Conservation (phyloP, 1,139 yeast species). For the Hansenula sp. region DNA sequence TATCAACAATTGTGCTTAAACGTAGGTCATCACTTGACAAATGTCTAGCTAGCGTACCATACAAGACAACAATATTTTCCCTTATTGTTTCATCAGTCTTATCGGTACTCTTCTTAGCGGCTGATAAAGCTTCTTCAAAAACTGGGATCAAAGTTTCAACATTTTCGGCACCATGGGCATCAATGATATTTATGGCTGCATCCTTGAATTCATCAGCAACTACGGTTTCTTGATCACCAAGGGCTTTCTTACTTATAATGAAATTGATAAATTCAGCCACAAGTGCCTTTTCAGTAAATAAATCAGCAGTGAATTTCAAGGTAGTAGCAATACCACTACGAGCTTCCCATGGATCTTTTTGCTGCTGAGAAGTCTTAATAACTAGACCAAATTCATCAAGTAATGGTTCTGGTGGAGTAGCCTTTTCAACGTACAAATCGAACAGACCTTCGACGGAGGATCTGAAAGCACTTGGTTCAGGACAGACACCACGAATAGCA, state of each 20-base stretch:
- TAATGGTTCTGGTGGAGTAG: constrained; percentile 74
- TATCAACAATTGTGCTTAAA: constrained; percentile 59
- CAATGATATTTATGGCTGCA: constrained; percentile 77
- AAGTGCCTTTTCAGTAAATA: constrained; percentile 32
- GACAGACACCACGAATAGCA: constrained; percentile 35
- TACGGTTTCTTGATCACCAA: constrained; percentile 68
- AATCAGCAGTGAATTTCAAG: constrained; percentile 53
- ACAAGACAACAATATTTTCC: constrained; percentile 79
- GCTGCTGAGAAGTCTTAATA: constrained; percentile 55
- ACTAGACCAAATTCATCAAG: constrained; percentile 79
- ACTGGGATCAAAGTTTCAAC: constrained; percentile 74
- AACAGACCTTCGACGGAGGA: constrained; percentile 42
- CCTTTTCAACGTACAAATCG: constrained; percentile 51
- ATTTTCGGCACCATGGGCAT: constrained; percentile 55
- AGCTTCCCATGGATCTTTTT: constrained; percentile 77
- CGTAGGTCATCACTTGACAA: constrained; percentile 62
- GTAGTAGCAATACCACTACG: constrained; percentile 80
- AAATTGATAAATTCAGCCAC: constrained; percentile 54
- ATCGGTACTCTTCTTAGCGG: constrained; percentile 38
- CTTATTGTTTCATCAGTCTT: constrained; percentile 60
- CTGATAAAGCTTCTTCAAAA: constrained; percentile 53
- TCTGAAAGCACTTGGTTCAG: constrained; percentile 29
- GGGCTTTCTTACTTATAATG: constrained; percentile 55
- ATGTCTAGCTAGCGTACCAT: constrained; percentile 87
- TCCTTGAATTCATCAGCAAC: constrained; percentile 84